These are phyloP conservation scores for Solanum chilense DNA, from an alignment of 257 asterid species.

Conservation along the genomic window DNA sequence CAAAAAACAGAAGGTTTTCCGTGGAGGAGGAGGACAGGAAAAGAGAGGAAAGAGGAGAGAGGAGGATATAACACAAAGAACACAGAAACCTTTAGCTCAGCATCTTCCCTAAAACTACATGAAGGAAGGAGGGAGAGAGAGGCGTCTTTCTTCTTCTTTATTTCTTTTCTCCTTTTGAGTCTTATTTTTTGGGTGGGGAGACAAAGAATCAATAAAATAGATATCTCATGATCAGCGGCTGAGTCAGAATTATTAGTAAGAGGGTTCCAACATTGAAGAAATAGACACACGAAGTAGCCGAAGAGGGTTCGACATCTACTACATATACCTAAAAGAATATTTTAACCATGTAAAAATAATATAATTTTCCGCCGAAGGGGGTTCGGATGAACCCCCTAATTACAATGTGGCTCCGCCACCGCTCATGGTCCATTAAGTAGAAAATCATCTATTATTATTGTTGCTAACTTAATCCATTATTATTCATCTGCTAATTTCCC, in stretches of 20 bases:
- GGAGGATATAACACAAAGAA: not conserved
- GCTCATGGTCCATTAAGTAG: not conserved
- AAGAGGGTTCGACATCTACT: too few relatives aligned
- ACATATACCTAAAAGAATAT: too few relatives aligned
- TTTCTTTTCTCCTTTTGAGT: not conserved
- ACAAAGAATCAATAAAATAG: not conserved
- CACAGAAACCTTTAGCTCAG: not conserved
- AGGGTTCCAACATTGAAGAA: too few relatives aligned
- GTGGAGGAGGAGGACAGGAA: not conserved
- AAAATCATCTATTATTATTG: not conserved
- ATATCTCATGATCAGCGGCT: not conserved
- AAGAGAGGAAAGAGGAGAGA: not conserved
- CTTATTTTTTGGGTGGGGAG: not conserved
- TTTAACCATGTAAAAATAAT: too few relatives aligned
- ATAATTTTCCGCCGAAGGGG: too few relatives aligned
- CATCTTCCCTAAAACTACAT: not conserved
- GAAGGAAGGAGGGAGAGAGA: not conserved
- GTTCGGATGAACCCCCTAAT: too few relatives aligned
- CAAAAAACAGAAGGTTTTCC: not conserved
- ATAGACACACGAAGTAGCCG: too few relatives aligned
- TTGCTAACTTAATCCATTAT: not conserved
- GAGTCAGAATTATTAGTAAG: too few relatives aligned
- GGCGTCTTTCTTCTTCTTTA: not conserved
- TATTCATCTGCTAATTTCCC: not conserved
- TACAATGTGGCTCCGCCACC: too few relatives aligned